Evolutionary conservation across 768 basidiomycete species (phyloP).

Genomic region (Auriscalpium microsporum): DNA sequence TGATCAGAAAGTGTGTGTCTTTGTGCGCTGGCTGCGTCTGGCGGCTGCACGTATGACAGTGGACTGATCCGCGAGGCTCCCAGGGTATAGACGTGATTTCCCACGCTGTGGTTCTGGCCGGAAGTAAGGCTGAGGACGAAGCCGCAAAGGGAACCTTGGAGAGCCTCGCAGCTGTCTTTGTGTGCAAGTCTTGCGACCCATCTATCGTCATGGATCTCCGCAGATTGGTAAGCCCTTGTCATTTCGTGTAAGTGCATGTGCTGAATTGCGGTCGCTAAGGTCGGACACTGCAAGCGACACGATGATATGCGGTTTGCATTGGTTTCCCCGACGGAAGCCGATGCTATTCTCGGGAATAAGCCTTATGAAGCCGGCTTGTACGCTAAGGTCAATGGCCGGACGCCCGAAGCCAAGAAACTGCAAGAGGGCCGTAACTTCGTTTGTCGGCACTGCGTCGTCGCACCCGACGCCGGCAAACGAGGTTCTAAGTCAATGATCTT

Average conservation of each 20-base stretch:
- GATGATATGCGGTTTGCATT: slow-evolving; percentile 4
- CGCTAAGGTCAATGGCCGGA: not conserved
- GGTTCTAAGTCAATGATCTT: slow-evolving; percentile 33
- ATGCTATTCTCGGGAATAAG: not conserved
- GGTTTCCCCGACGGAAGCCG: not conserved
- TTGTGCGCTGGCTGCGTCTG: not conserved
- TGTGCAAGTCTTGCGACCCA: slow-evolving; percentile 9
- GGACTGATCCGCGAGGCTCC: not conserved
- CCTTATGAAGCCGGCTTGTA: slow-evolving; percentile 1
- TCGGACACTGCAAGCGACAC: slow-evolving; percentile 10
- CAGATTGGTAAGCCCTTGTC: slow-evolving; percentile 4
- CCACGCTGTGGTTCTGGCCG: not conserved
- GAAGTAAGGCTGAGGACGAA: not conserved
- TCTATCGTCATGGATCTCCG: slow-evolving; percentile 9
- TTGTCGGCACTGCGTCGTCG: slow-evolving; percentile 11
- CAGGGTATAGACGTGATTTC: slow-evolving; percentile 11
- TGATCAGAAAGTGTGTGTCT: slow-evolving; percentile 42
- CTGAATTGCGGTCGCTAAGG: not conserved
- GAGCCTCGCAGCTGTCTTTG: not conserved
- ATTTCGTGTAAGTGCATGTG: not conserved
- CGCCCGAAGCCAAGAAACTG: not conserved
- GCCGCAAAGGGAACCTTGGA: not conserved
- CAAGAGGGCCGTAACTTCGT: slow-evolving; percentile 9
- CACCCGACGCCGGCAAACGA: not conserved
- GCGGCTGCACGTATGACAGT: not conserved